Base-by-base conservation (phyloP, 257 asterid species). In the Linaria vulgaris region DNA sequence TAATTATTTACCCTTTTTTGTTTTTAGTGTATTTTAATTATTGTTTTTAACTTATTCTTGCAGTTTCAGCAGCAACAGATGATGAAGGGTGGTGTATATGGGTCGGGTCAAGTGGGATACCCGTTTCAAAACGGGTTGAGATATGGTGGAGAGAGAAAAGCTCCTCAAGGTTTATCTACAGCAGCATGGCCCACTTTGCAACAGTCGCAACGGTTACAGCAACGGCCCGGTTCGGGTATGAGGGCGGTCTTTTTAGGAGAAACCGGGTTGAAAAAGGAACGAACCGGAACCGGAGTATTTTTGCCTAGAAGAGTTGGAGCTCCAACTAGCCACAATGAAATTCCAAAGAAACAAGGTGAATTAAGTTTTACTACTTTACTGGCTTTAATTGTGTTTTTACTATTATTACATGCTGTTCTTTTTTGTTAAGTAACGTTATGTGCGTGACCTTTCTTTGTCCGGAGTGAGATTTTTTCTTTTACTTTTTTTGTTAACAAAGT, bases 241-340 rank as follows among this genome's bases (percentile, higher is more conserved):
- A 72, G 80, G 37, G 76, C 88, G n/a, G 80, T 71, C 43, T 81
- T 73, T 49, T 74, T 72, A 0, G 81, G 81, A 0, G 87, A 83
- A 58, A 56, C 77, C 17, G 79, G 64, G 6, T 63, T 68, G 0
- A 83, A 64, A 45, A 82, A 74, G 19, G 92, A 80, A 68, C 77
- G 96, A 13, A 75, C 81, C 1, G 97, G 97, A 19, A 90, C 97
- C 1, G 97, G 96, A 1, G 97, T 90, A 56, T 90, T 90, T 56
- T 68, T 90, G 65, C 97, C 97, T 12, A 74, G 88, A 47, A 56
- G 78, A 64, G 44, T 38, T 22, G 78, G 75, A 20, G n/a, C n/a
- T n/a, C n/a, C n/a, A n/a, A n/a, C 85, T 9, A 22, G 20, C 37
- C 78, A 78, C 0, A 9, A 75, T 16, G 82, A 71, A 17, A 45